phyloP scores from a whole-genome alignment of 2,329 filamentous ascomycete species.

The Aspergillus fumigatus region DNA sequence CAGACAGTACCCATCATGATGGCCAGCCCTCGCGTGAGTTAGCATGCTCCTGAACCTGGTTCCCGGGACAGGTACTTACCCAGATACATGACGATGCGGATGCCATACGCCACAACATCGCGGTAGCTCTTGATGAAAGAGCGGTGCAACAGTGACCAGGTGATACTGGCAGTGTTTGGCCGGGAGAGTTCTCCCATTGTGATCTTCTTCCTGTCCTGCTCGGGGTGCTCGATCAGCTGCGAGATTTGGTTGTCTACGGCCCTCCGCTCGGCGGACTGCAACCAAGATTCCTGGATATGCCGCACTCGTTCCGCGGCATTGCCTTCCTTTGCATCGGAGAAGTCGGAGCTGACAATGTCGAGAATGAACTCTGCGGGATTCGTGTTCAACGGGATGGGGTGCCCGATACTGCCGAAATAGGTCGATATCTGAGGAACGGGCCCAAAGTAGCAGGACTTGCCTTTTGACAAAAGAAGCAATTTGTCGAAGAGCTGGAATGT shows the following conservation, averaged over 20 bases:
- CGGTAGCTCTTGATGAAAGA: slow-evolving; percentile 80
- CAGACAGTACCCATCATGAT: slow-evolving; percentile 88
- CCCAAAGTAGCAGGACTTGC: slow-evolving; percentile 70
- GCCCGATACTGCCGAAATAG: slow-evolving; percentile 61
- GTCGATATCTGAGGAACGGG: slow-evolving; percentile 52
- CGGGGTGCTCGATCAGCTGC: slow-evolving; percentile 9
- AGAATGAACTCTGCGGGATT: slow-evolving; percentile 80
- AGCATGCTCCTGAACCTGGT: neutral
- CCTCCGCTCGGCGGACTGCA: slow-evolving; percentile 41
- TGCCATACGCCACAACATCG: slow-evolving; percentile 78
- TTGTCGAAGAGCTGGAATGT: slow-evolving; percentile 80
- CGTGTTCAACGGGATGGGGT: slow-evolving; percentile 62
- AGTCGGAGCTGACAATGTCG: slow-evolving; percentile 74
- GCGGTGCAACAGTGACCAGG: slow-evolving; percentile 66
- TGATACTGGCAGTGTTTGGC: slow-evolving; percentile 49
- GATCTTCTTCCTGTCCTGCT: slow-evolving; percentile 23
- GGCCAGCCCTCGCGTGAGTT: slow-evolving; percentile 55
- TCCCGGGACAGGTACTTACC: slow-evolving; percentile 32
- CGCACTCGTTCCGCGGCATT: slow-evolving; percentile 48
- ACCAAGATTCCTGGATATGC: slow-evolving; percentile 55
- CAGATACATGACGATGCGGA: slow-evolving; percentile 77
- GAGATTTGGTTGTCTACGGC: slow-evolving; percentile 27
- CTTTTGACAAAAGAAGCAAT: slow-evolving; percentile 66
- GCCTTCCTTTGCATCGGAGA: slow-evolving; percentile 48
- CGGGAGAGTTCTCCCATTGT: slow-evolving; percentile 18